Evolutionary conservation across 208 protist genomes (phyloP).

Genomic region (Angomonas deanei): DNA sequence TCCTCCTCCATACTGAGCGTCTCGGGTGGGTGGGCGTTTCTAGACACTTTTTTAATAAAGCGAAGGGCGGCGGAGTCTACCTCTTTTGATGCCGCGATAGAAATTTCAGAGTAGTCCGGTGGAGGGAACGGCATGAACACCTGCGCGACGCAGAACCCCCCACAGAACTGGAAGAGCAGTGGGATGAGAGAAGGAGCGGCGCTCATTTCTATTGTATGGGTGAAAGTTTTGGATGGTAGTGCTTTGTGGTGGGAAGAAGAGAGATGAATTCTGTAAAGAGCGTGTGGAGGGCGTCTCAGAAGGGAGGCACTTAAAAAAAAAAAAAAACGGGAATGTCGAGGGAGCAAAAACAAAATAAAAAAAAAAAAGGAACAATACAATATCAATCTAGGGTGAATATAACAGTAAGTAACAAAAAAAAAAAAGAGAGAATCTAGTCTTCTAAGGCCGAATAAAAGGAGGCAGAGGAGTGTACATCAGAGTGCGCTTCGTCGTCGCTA

Average conservation of each 20-base stretch:
- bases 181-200: neutral
- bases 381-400: neutral
- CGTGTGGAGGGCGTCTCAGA: no score
- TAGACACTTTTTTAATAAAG: neutral
- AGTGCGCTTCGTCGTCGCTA: neutral
- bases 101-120: neutral
- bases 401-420: conserved; percentile 15
- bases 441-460: neutral
- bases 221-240: neutral
- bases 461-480: neutral
- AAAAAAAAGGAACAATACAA: neutral
- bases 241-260: neutral
- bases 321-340: conserved; percentile 7
- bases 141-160: conserved; percentile 25
- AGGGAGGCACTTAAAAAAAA: no score
- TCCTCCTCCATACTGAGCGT: conserved; percentile 1
- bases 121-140: neutral
- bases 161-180: conserved; percentile 25
- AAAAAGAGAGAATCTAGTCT: conserved; percentile 9
- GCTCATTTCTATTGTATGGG: neutral
- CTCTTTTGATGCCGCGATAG: neutral
- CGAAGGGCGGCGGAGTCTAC: no score
- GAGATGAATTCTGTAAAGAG: neutral
- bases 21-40: neutral
- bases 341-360: conserved; percentile 8